Evolutionary conservation across 2,329 filamentous ascomycete genomes (phyloP).

Genomic region (Stachybotrys elegans): DNA sequence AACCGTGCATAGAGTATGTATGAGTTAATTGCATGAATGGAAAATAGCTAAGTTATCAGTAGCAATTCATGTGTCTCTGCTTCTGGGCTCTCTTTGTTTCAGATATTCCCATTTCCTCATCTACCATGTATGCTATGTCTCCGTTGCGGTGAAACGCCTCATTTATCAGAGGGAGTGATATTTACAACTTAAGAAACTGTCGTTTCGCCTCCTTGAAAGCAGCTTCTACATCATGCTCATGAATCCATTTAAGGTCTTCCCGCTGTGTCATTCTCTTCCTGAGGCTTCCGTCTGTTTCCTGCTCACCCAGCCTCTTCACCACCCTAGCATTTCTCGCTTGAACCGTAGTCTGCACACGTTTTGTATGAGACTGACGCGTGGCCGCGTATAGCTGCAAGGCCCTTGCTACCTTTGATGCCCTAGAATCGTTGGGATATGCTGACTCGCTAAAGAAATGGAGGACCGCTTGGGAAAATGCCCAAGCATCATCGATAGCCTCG

Average conservation of each 20-base stretch:
- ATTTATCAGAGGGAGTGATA: too few species aligned
- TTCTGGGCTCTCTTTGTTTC: too few species aligned
- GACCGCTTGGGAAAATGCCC: conserved; percentile 34
- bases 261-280: conserved; percentile 27
- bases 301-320: conserved; percentile 13
- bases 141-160: too few species aligned
- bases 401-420: conserved; percentile 15
- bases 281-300: conserved; percentile 32
- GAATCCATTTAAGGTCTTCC: conserved; percentile 35
- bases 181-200: too few species aligned
- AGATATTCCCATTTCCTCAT: too few species aligned
- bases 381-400: conserved; percentile 34
- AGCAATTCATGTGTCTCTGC: too few species aligned
- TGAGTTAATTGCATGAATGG: too few species aligned
- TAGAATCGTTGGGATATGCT: background rate
- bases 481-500: conserved; percentile 34
- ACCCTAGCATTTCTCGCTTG: conserved; percentile 22
- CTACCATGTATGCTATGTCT: too few species aligned
- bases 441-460: conserved; percentile 25
- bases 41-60: too few species aligned
- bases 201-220: conserved; percentile 24
- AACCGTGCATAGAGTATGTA: too few species aligned
- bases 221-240: conserved; percentile 39
- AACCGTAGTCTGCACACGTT: conserved; percentile 28
- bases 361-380: conserved; percentile 37